These are phyloP conservation scores for Inonotus hispidus DNA, from an alignment of 1,284 basidiomycete genomes.

Conservation along the genomic window DNA sequence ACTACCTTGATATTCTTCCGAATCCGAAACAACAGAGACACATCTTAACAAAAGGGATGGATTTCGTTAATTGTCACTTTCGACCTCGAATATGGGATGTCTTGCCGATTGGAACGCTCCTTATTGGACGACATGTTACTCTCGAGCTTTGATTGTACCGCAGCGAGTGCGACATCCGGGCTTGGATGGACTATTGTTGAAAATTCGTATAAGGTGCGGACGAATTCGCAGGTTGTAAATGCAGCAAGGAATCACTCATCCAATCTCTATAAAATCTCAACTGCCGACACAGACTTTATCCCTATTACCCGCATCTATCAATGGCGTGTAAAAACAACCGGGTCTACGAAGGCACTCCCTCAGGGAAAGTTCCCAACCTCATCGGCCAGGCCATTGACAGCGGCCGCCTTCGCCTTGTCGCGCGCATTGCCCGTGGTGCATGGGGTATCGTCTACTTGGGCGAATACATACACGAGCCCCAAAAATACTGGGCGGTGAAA, in stretches of 20 bases:
- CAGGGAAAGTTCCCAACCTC: background rate
- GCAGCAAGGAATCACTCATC: background rate
- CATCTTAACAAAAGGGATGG: too few relatives aligned
- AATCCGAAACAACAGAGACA: too few relatives aligned
- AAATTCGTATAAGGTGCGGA: background rate
- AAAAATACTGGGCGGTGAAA: constrained; percentile 72
- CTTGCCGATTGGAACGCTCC: too few relatives aligned
- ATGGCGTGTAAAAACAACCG: background rate
- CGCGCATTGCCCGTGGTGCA: constrained; percentile 47
- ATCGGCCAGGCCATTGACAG: background rate
- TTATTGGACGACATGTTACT: too few relatives aligned
- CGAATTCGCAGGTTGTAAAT: background rate
- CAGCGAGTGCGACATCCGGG: too few relatives aligned
- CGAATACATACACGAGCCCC: constrained; percentile 54
- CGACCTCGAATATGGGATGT: too few relatives aligned
- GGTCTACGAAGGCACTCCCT: background rate
- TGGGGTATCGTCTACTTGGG: constrained; percentile 97
- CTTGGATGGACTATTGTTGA: background rate
- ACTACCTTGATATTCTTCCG: too few relatives aligned
- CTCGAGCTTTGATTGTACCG: too few relatives aligned
- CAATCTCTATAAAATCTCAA: background rate
- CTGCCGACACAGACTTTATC: background rate
- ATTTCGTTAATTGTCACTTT: too few relatives aligned
- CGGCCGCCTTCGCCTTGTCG: background rate
- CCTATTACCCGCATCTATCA: background rate